A percentile compares a stretch with the other conserved stretches of the same genome.
Evolutionary conservation across 257 asterid genomes (phyloP).

Genomic region (Salvia splendens): DNA sequence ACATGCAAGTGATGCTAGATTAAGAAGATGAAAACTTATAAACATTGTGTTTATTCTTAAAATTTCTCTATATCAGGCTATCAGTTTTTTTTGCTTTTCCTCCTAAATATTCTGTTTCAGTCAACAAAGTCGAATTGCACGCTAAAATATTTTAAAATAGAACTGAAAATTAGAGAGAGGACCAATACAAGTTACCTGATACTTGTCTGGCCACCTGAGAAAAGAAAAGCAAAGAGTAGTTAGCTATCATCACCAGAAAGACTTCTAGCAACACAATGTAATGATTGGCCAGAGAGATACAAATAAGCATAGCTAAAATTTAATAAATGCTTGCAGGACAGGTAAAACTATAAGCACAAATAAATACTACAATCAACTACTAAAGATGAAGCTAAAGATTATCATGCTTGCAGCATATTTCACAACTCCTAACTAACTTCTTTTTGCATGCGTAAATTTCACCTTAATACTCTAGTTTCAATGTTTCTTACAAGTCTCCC

Average conservation of each 20-base stretch:
- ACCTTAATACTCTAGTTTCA: not conserved
- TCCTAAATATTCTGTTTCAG: not conserved
- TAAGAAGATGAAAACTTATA: not conserved
- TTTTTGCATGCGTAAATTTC: constrained; percentile 1
- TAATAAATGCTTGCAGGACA: not conserved
- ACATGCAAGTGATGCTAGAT: not conserved
- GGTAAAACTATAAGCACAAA: not conserved
- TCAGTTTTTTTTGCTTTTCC: not conserved
- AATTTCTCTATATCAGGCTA: not conserved
- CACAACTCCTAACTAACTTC: not conserved
- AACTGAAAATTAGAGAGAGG: not conserved
- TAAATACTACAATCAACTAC: not conserved
- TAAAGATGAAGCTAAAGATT: not conserved
- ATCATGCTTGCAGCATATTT: not conserved
- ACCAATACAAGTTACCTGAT: constrained; percentile 60
- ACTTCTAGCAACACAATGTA: constrained; percentile 16
- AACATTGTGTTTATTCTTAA: not conserved
- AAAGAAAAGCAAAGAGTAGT: constrained; percentile 24
- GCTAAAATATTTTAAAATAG: not conserved
- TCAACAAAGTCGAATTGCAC: not conserved
- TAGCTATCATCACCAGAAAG: constrained; percentile 28
- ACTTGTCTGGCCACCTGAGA: constrained; percentile 96
- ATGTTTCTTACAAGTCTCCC: constrained; percentile 8
- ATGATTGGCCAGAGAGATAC: not conserved
- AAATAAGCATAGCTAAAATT: not conserved